These are phyloP conservation scores for Skeletonema costatum DNA, from an alignment of 108 stramenopile genomes.

Conservation along the genomic window DNA sequence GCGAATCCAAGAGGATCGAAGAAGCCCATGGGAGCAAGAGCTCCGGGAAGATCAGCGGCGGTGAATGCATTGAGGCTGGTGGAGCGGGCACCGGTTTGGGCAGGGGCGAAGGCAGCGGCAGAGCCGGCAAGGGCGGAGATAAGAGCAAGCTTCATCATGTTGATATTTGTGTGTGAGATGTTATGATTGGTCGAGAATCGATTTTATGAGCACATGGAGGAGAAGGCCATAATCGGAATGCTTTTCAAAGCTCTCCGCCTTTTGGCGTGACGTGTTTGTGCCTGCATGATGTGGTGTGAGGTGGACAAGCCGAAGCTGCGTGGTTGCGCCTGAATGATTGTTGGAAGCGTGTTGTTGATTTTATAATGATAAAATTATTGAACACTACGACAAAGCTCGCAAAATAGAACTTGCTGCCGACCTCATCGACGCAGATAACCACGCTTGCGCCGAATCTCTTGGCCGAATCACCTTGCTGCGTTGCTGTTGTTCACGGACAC, in stretches of 20 bases:
- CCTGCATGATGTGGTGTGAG: too few species aligned
- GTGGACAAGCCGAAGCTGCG: neutral
- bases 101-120: slow-evolving; percentile 41
- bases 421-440: neutral
- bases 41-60: slow-evolving; percentile 44
- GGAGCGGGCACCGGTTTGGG: slow-evolving; percentile 26
- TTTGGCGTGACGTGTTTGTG: neutral
- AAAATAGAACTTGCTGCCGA: neutral
- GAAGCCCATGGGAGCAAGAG: slow-evolving; percentile 58
- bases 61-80: slow-evolving; percentile 18
- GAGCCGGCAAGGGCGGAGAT: slow-evolving; percentile 40
- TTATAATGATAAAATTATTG: neutral
- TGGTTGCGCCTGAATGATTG: neutral
- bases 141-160: slow-evolving; percentile 45
- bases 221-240: neutral
- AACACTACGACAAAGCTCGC: neutral
- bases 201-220: neutral
- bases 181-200: neutral
- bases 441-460: neutral
- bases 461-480: too few species aligned
- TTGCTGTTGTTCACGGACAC: too few species aligned
- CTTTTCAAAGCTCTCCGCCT: neutral
- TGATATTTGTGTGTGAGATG: neutral
- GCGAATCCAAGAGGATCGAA: slow-evolving; percentile 80
- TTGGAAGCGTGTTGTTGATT: neutral